Conservation (phyloP, 2,329 filamentous ascomycete genomes). For the Davidsoniella eucalypti region DNA sequence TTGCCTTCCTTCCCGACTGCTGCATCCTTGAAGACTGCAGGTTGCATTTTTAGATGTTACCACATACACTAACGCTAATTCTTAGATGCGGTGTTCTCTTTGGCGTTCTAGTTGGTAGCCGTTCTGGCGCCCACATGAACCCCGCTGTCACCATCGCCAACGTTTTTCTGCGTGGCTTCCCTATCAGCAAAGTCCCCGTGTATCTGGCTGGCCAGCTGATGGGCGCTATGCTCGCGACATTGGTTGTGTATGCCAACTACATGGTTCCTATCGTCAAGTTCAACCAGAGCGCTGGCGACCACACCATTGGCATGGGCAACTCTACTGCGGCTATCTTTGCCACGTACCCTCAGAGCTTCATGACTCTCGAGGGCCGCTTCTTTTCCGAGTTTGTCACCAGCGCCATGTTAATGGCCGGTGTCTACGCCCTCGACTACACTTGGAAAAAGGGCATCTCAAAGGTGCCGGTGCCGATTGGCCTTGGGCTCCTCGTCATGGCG, state of each 20-base stretch:
- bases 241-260: constrained; percentile 47
- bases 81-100: constrained; percentile 48
- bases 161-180: constrained; percentile 50
- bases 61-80: constrained; percentile 1
- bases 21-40: background rate
- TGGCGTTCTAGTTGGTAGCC: constrained; percentile 48
- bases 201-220: constrained; percentile 51
- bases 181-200: constrained; percentile 52
- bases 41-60: background rate
- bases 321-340: constrained; percentile 56
- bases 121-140: constrained; percentile 52
- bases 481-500: constrained; percentile 60
- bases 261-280: constrained; percentile 46
- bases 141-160: constrained; percentile 56
- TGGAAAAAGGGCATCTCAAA: constrained; percentile 42
- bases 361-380: constrained; percentile 51
- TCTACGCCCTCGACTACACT: constrained; percentile 44
- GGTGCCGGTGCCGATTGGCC: constrained; percentile 34
- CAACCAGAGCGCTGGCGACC: constrained; percentile 42
- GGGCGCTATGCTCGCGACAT: constrained; percentile 46
- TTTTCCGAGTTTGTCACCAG: constrained; percentile 57
- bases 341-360: constrained; percentile 54
- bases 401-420: constrained; percentile 52
- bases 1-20: background rate
- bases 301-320: constrained; percentile 42